These are phyloP conservation scores for Triglochin maritima DNA, from an alignment of 106 monocot genomes.

Conservation along the genomic window DNA sequence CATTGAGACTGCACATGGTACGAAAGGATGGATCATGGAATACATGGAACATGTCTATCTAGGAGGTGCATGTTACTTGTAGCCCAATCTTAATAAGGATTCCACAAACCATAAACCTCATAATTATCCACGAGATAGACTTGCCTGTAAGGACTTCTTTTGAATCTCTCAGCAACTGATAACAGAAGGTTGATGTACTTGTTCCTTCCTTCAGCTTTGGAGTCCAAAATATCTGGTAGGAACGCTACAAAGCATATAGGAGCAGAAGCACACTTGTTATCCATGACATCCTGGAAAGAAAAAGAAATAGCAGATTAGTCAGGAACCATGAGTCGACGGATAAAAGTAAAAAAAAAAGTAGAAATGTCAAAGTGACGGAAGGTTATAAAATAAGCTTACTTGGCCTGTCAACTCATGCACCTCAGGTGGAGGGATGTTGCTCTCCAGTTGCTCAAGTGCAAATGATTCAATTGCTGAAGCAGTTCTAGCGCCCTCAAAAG, in stretches of 20 bases:
- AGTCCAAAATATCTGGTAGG: slow-evolving; percentile 96
- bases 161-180: slow-evolving; percentile 85
- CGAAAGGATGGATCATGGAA: no score
- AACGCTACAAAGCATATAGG: slow-evolving; percentile 95
- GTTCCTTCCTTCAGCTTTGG: slow-evolving; percentile 95
- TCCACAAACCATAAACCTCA: no score
- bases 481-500: slow-evolving; percentile 66
- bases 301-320: no score
- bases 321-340: no score
- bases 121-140: neutral
- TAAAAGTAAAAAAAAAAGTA: neutral
- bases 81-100: no score
- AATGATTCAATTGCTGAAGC: slow-evolving; percentile 86
- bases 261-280: slow-evolving; percentile 77
- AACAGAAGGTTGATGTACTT: slow-evolving; percentile 65
- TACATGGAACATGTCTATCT: no score
- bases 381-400: slow-evolving; percentile 28
- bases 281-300: slow-evolving; percentile 71
- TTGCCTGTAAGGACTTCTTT: slow-evolving; percentile 91
- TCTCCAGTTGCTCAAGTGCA: slow-evolving; percentile 78
- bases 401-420: slow-evolving; percentile 66
- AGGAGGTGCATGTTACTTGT: no score
- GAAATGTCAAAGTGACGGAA: neutral
- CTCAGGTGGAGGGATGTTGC: slow-evolving; percentile 65
- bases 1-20: no score